These are phyloP conservation scores for Saturnispora hagleri DNA, from an alignment of 805 yeast species.

Conservation along the genomic window DNA sequence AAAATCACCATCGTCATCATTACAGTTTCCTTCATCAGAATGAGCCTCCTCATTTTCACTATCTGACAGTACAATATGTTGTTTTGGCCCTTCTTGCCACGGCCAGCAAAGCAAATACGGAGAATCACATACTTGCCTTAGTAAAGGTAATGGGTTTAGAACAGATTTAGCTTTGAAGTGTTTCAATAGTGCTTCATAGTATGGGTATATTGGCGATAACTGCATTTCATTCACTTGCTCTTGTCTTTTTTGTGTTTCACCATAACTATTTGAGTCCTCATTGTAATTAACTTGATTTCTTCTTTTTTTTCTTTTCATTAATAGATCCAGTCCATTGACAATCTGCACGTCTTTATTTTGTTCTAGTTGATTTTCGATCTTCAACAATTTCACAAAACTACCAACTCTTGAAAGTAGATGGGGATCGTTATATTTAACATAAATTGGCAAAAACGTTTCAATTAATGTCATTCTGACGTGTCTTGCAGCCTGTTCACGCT, in stretches of 20 bases:
- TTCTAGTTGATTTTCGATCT: neutral
- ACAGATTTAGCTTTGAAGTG: constrained; percentile 44
- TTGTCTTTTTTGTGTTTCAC: constrained; percentile 4
- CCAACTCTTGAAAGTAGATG: neutral
- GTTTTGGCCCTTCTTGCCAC: constrained; percentile 27
- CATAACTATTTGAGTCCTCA: constrained; percentile 12
- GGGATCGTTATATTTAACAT: constrained; percentile 11
- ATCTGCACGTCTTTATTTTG: neutral
- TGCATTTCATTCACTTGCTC: neutral
- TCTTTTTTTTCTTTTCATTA: constrained; percentile 2
- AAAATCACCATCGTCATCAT: constrained; percentile 30
- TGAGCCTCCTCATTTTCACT: neutral
- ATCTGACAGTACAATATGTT: neutral
- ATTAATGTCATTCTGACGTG: constrained; percentile 32
- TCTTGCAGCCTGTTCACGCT: constrained; percentile 1
- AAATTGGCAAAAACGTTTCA: constrained; percentile 34
- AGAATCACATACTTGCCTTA: constrained; percentile 76
- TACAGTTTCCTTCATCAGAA: neutral
- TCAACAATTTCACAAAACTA: neutral
- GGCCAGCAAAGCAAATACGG: constrained; percentile 83
- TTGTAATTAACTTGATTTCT: constrained; percentile 5
- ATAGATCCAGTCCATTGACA: neutral
- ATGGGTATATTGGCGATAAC: neutral
- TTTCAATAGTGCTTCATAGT: constrained; percentile 1
- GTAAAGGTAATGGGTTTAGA: constrained; percentile 71